Evolutionary conservation across 2,329 filamentous ascomycete genomes (phyloP).

Genomic region (Bertia moriformis): DNA sequence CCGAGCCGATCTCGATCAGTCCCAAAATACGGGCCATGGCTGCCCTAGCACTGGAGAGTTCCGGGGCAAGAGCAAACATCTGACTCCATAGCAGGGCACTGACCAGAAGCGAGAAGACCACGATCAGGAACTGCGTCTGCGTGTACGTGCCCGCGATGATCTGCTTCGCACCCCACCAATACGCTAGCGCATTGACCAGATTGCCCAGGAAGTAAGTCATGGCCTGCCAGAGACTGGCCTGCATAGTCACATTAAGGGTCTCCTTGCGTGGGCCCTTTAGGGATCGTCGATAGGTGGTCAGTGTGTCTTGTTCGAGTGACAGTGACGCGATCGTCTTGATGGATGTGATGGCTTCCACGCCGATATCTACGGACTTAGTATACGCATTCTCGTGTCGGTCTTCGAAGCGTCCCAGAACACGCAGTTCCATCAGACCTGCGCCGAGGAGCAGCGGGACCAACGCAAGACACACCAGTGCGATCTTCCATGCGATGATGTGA

Average conservation of each 20-base stretch:
- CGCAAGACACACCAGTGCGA: conserved; percentile 58
- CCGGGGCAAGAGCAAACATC: conserved; percentile 61
- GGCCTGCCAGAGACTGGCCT: conserved; percentile 44
- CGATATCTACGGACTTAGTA: conserved; percentile 45
- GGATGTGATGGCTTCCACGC: conserved; percentile 51
- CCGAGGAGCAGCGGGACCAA: conserved; percentile 55
- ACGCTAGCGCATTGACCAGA: conserved; percentile 60
- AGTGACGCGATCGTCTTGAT: conserved; percentile 48
- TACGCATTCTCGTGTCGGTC: conserved; percentile 51
- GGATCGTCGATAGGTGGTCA: conserved; percentile 34
- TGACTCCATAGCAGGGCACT: conserved; percentile 61
- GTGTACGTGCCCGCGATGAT: conserved; percentile 51
- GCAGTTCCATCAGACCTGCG: conserved; percentile 55
- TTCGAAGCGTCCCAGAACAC: conserved; percentile 45
- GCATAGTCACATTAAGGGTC: conserved; percentile 30
- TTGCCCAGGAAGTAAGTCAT: conserved; percentile 46
- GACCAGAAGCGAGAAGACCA: conserved; percentile 57
- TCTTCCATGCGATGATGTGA: conserved; percentile 62
- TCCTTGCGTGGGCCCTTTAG: conserved; percentile 35
- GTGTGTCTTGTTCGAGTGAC: conserved; percentile 34
- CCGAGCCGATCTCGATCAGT: conserved; percentile 28
- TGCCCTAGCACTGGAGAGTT: conserved; percentile 52
- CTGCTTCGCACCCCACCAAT: conserved; percentile 66
- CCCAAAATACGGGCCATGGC: conserved; percentile 43
- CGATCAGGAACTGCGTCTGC: conserved; percentile 60